Percentiles rank a stretch among this genome's conserved stretches.
These are phyloP conservation scores for Emericellopsis atlantica DNA, from an alignment of 2,329 filamentous ascomycete genomes.

Conservation along the genomic window DNA sequence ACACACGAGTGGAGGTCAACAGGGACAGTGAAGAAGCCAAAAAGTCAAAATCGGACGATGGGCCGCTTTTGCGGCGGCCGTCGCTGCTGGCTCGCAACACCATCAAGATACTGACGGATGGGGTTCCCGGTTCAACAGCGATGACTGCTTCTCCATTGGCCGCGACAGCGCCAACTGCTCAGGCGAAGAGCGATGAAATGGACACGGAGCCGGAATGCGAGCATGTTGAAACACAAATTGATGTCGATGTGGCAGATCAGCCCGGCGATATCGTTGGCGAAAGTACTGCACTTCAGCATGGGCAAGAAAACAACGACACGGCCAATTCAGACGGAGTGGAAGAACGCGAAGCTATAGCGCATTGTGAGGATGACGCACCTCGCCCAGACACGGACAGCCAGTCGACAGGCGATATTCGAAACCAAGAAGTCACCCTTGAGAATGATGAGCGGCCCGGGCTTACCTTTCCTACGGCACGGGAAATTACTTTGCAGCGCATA, in stretches of 20 bases:
- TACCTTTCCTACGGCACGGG: not conserved
- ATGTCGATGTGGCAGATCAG: no score
- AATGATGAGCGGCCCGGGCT: no score
- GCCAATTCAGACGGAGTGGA: no score
- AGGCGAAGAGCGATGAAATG: not conserved
- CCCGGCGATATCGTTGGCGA: no score
- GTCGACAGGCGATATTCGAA: no score
- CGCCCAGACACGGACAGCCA: no score
- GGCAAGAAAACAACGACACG: no score
- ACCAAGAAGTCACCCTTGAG: no score
- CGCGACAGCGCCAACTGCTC: conserved; percentile 4
- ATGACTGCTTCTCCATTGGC: conserved; percentile 19
- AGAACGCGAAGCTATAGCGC: no score
- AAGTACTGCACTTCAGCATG: no score
- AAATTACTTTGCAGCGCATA: not conserved
- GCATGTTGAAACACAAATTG: no score
- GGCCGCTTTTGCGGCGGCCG: conserved; percentile 9
- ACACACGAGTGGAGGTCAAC: conserved; percentile 81
- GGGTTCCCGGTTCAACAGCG: conserved; percentile 17
- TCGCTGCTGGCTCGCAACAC: conserved; percentile 16
- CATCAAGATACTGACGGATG: conserved; percentile 19
- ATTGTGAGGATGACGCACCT: no score
- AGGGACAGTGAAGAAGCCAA: conserved; percentile 53
- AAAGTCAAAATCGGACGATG: conserved; percentile 18
- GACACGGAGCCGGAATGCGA: not conserved